Evolutionary conservation across 148 eudicot genomes (phyloP).

Genomic region (Arctostaphylos glauca): DNA sequence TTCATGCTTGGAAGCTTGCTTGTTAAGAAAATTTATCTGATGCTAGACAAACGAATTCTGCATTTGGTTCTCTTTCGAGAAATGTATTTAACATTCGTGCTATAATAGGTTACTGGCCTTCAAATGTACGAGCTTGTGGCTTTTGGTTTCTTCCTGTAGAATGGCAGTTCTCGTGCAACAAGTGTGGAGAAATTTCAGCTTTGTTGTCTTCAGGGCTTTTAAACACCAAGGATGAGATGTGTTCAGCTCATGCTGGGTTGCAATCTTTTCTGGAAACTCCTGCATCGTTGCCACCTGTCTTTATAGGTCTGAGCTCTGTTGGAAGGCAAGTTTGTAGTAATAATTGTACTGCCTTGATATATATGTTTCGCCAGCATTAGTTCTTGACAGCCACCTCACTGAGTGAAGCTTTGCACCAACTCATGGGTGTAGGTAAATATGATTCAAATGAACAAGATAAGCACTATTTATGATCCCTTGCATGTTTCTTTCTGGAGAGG

Average conservation of each 20-base stretch:
- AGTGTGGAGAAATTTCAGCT: conserved; percentile 47
- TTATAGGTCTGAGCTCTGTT: conserved; percentile 74
- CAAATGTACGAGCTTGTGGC: conserved; percentile 73
- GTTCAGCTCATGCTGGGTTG: conserved; percentile 54
- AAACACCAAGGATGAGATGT: conserved; percentile 34
- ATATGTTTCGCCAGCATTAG: neutral
- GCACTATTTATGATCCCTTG: neutral
- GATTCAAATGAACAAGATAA: neutral
- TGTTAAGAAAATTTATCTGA: neutral
- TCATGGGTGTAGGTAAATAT: neutral
- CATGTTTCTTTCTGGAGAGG: neutral
- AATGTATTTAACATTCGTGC: neutral
- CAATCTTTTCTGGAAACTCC: conserved; percentile 44
- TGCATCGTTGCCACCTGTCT: conserved; percentile 51
- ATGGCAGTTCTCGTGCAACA: conserved; percentile 89
- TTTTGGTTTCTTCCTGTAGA: conserved; percentile 83
- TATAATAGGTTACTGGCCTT: conserved; percentile 81
- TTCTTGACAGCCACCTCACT: neutral
- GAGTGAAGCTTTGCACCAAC: neutral
- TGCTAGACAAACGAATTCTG: neutral
- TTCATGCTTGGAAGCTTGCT: conserved; percentile 6
- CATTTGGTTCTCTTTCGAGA: neutral
- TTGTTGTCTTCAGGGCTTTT: conserved; percentile 25
- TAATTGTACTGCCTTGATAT: neutral
- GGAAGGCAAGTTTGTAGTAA: conserved; percentile 55